Conservation (phyloP, 1,284 basidiomycete genomes). For the Irpex sp. region DNA sequence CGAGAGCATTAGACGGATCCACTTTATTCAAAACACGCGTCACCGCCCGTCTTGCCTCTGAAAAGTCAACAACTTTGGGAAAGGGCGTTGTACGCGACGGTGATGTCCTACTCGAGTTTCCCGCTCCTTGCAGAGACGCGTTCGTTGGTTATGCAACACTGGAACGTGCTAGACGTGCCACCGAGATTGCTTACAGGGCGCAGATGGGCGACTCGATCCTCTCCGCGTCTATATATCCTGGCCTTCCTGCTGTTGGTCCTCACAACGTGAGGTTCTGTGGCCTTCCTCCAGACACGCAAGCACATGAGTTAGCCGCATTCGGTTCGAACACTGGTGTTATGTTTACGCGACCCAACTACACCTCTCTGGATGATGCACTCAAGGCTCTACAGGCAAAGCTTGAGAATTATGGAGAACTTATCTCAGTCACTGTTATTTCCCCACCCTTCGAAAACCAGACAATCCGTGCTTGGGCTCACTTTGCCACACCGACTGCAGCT, state of each 20-base stretch:
- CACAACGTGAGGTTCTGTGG: conserved; percentile 55
- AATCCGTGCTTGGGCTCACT: conserved; percentile 51
- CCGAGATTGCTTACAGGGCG: conserved; percentile 33
- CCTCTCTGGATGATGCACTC: conserved; percentile 34
- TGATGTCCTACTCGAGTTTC: conserved; percentile 42
- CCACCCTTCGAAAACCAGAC: conserved; percentile 48
- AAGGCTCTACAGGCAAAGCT: conserved; percentile 37
- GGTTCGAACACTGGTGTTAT: conserved; percentile 45
- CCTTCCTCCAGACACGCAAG: conserved; percentile 42
- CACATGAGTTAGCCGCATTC: conserved; percentile 41
- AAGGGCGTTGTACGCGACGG: conserved; percentile 41
- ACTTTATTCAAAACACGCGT: conserved; percentile 36
- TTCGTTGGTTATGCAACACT: conserved; percentile 55
- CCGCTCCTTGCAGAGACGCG: conserved; percentile 43
- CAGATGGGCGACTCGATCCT: conserved; percentile 37
- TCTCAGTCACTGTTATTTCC: conserved; percentile 41
- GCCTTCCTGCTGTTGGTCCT: conserved; percentile 50
- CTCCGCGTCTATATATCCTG: conserved; percentile 44
- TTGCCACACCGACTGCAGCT: conserved; percentile 45
- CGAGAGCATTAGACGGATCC: conserved; percentile 40
- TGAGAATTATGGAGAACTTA: conserved; percentile 35
- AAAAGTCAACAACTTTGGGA: conserved; percentile 26
- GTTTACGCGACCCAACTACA: conserved; percentile 48
- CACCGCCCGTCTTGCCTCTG: conserved; percentile 36
- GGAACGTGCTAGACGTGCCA: conserved; percentile 43